Evolutionary conservation across 805 yeast species (phyloP).

Genomic region (Myxozyma kluyveri): DNA sequence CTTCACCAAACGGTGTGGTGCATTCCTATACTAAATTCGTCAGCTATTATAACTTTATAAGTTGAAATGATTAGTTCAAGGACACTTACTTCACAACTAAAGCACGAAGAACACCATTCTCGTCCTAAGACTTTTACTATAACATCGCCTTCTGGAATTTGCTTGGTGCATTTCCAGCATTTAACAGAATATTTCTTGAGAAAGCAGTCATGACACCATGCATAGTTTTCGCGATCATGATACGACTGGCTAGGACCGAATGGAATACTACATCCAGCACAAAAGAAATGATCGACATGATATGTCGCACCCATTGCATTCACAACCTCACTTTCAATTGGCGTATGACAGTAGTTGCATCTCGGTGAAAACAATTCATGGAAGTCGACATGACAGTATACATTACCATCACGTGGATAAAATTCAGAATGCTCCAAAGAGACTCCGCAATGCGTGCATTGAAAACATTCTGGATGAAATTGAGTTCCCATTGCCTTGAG

Average conservation of each 20-base stretch:
- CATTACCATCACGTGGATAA: constrained; percentile 23
- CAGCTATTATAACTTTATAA: background rate
- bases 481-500: constrained; percentile 24
- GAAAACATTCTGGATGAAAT: constrained; percentile 29
- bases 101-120: constrained; percentile 37
- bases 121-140: constrained; percentile 36
- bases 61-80: background rate
- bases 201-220: constrained; percentile 35
- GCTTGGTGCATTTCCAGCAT: constrained; percentile 37
- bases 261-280: constrained; percentile 36
- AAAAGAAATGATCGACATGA: constrained; percentile 38
- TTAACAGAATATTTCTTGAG: constrained; percentile 31
- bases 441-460: constrained; percentile 23
- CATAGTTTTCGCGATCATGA: constrained; percentile 29
- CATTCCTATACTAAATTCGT: constrained; percentile 31
- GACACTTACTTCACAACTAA: constrained; percentile 33
- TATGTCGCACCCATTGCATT: constrained; percentile 34
- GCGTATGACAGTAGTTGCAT: constrained; percentile 36
- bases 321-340: constrained; percentile 36
- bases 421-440: constrained; percentile 28
- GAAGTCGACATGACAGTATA: constrained; percentile 39
- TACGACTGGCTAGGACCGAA: constrained; percentile 30
- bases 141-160: constrained; percentile 26
- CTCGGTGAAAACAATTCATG: constrained; percentile 37
- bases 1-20: constrained; percentile 32